Evolutionary conservation across 1,284 basidiomycete species (phyloP).

Genomic region (Papiliotrema flavescens): DNA sequence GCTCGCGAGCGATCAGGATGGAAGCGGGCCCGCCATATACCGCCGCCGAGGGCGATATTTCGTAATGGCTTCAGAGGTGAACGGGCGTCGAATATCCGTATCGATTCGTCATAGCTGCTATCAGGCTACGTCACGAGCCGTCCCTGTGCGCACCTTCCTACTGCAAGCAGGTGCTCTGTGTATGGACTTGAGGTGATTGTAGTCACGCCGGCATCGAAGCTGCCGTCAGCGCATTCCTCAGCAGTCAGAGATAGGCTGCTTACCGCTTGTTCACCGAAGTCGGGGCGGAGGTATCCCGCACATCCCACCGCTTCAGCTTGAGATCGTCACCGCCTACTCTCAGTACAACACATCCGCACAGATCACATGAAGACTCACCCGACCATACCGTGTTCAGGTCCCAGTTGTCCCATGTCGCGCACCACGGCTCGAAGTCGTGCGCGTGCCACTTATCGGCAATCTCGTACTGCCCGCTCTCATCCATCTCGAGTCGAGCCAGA

Average conservation of each 20-base stretch:
- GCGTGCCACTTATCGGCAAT: slow-evolving; percentile 69
- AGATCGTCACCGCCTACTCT: slow-evolving; percentile 85
- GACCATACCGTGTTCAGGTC: slow-evolving; percentile 73
- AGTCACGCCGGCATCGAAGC: slow-evolving; percentile 91
- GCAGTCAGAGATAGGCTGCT: slow-evolving; percentile 10
- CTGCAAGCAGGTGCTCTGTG: slow-evolving; percentile 75
- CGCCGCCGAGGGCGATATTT: slow-evolving; percentile 74
- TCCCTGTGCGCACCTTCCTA: slow-evolving; percentile 67
- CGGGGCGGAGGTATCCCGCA: slow-evolving; percentile 63
- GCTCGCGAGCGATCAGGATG: slow-evolving; percentile 65
- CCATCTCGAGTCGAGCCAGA: slow-evolving; percentile 60
- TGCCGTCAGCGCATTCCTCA: slow-evolving; percentile 34
- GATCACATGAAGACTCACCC: slow-evolving; percentile 52
- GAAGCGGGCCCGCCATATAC: slow-evolving; percentile 96
- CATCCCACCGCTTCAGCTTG: slow-evolving; percentile 86
- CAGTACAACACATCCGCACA: not conserved
- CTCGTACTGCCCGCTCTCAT: slow-evolving; percentile 49
- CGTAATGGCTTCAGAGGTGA: slow-evolving; percentile 61
- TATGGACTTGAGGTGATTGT: slow-evolving; percentile 81
- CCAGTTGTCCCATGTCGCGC: slow-evolving; percentile 86
- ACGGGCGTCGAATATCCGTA: slow-evolving; percentile 81
- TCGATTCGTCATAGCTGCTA: slow-evolving; percentile 74
- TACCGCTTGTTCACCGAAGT: slow-evolving; percentile 71
- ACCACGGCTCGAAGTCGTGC: slow-evolving; percentile 94
- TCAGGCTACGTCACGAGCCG: not conserved